These are phyloP conservation scores for Antitrichia curtipendula DNA, from an alignment of 225 moss, liverwort and hornwort genomes.

Conservation along the genomic window DNA sequence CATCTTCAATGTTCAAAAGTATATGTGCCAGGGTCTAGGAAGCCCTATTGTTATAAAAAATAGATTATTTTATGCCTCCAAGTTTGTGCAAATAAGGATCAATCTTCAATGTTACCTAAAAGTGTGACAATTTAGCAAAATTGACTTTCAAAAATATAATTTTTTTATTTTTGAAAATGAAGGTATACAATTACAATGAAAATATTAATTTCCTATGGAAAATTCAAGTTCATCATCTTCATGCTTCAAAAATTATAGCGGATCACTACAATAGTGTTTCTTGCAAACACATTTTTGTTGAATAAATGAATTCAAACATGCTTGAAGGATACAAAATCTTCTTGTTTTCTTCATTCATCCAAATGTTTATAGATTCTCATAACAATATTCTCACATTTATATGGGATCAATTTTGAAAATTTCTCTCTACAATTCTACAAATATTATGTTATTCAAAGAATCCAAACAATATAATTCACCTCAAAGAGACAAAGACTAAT, in stretches of 20 bases:
- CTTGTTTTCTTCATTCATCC: not conserved
- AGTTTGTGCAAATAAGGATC: too few species aligned
- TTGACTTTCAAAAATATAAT: too few species aligned
- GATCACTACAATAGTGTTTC: too few species aligned
- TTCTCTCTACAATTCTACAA: too few species aligned
- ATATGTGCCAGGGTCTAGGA: accelerated
- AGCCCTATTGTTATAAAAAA: too few species aligned
- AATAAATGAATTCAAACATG: not conserved
- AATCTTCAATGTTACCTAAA: too few species aligned
- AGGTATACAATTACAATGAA: not conserved
- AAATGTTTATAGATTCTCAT: not conserved
- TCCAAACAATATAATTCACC: not conserved
- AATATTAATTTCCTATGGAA: not conserved
- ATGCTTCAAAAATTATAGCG: not conserved
- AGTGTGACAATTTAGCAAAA: not conserved
- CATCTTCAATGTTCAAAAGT: not conserved
- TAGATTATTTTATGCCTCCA: too few species aligned
- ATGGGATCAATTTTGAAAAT: not conserved
- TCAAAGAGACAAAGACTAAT: not conserved
- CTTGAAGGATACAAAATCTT: not conserved
- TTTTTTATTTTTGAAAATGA: not conserved
- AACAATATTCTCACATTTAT: not conserved
- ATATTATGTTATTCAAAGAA: not conserved
- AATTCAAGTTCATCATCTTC: not conserved
- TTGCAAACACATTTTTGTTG: not conserved